phyloP scores from a whole-genome alignment of 2,329 filamentous ascomycete genomes.

The Fusarium sp. region DNA sequence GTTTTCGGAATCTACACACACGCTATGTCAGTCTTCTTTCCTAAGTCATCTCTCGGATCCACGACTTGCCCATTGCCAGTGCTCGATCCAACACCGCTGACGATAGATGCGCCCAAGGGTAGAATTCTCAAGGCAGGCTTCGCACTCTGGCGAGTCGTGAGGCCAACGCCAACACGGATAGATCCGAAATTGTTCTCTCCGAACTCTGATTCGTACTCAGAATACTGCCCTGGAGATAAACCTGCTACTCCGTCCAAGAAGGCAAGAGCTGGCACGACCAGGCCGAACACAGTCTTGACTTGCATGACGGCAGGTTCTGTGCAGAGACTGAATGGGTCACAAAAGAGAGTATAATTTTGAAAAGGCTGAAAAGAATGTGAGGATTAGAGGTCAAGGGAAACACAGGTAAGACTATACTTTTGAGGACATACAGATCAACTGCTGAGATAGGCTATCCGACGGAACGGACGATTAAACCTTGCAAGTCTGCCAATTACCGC shows the following conservation, averaged over 20 bases:
- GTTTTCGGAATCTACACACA: not conserved
- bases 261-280: constrained; percentile 5
- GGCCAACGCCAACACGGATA: not conserved
- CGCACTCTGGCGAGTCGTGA: not conserved
- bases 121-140: constrained; percentile 4
- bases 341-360: not conserved
- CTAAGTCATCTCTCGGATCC: fast-evolving
- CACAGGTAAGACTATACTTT: not conserved
- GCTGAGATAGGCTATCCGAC: not conserved
- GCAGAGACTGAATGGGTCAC: not conserved
- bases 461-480: not conserved
- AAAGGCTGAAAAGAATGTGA: not conserved
- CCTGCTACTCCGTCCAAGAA: not conserved
- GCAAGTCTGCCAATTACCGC: too few species aligned
- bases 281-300: not conserved
- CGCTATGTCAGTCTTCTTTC: not conserved
- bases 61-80: not conserved
- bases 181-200: not conserved
- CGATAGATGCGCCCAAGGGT: constrained; percentile 12
- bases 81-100: constrained; percentile 10
- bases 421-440: not conserved
- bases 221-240: not conserved
- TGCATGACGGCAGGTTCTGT: not conserved
- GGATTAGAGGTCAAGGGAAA: not conserved
- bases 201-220: not conserved